Evolutionary conservation across 768 basidiomycete species (phyloP), one percentile per base, ranked within the genome.

Genomic region (Lepiota venenata): DNA sequence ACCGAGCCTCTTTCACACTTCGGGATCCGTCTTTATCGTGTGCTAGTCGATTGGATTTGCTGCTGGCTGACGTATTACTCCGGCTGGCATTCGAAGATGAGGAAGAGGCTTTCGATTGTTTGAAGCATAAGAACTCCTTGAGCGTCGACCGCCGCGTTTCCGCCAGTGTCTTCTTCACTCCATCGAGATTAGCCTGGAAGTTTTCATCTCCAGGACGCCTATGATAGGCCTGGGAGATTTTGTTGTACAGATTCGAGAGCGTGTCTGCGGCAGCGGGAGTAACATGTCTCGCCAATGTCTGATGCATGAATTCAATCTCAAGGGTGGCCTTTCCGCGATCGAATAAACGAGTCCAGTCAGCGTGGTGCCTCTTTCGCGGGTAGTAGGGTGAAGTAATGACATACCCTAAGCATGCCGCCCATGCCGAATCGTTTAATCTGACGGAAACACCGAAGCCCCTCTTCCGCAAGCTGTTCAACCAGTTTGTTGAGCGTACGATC

Each of bases 281-380:
- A 50, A 98, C 89, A 66, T 96, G 95, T 60, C 90, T 86, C 27
- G 87, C 84, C 39, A 99, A 75, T 5, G 91, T 93, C 73, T 98
- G 97, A 69, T 99, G 96, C 78, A 98, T 86, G 74, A 98, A 98
- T 72, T 98, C 97, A 60, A 98, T 97, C 70, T 98, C 96, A 22
- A 99, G 85, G 4, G 97, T 98, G 12, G 97, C 97, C 94, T 98
- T 11, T 59, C 15, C 12, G 52, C 14, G 45, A 40, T 55, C 44
- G 48, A 29, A 25, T 38, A 47, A 43, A 38, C 8, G 21, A 55
- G 56, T 32, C 38, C 29, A 48, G 29, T 42, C 18, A 40, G 37
- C 27, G 41, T 47, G 50, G 27, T 22, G 43, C 32, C 32, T 32
- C 32, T 32, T 49, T 25, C 25, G 42, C 22, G 50, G 8, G 39